These are phyloP conservation scores for Chimonanthus salicifolius DNA, from an alignment of 164 flowering plant species.

Conservation along the genomic window DNA sequence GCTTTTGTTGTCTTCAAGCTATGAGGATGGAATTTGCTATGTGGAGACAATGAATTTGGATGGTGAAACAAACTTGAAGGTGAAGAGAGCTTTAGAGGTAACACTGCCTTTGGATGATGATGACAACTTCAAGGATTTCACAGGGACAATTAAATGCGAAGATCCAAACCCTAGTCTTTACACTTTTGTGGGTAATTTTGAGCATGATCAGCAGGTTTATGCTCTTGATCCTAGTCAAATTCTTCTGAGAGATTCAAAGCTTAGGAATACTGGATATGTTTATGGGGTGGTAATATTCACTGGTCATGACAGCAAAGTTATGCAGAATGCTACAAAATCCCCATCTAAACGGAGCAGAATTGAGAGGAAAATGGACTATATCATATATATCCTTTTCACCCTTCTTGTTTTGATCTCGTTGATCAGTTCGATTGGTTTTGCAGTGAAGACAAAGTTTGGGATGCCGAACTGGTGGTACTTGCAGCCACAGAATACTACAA, in stretches of 20 bases:
- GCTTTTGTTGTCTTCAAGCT: slow-evolving; percentile 67
- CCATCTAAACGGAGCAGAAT: slow-evolving; percentile 80
- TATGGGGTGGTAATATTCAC: slow-evolving; percentile 80
- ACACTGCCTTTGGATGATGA: slow-evolving; percentile 54
- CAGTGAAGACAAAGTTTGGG: slow-evolving; percentile 41
- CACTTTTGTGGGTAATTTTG: slow-evolving; percentile 64
- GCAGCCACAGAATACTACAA: slow-evolving; percentile 50
- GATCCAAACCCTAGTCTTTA: slow-evolving; percentile 83
- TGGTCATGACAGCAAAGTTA: slow-evolving; percentile 82
- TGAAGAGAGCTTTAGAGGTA: slow-evolving; percentile 61
- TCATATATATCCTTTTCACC: slow-evolving; percentile 54
- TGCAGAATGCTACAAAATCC: slow-evolving; percentile 69
- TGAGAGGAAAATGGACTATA: slow-evolving; percentile 61
- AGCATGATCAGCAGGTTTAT: slow-evolving; percentile 39
- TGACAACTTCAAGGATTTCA: slow-evolving; percentile 40
- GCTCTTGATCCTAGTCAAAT: slow-evolving; percentile 68
- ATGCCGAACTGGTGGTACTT: slow-evolving; percentile 70
- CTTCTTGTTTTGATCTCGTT: slow-evolving; percentile 49
- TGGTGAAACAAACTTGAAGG: slow-evolving; percentile 85
- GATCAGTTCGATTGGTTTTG: slow-evolving; percentile 66
- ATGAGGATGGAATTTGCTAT: slow-evolving; percentile 78
- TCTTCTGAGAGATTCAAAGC: slow-evolving; percentile 76
- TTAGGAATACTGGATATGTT: slow-evolving; percentile 62
- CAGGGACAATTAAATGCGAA: slow-evolving; percentile 64
- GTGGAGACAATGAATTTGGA: slow-evolving; percentile 90